Percentiles rank a stretch among this genome's conserved stretches.
phyloP scores from a whole-genome alignment of 208 protist species.

The Acanthamoeba sp. region DNA sequence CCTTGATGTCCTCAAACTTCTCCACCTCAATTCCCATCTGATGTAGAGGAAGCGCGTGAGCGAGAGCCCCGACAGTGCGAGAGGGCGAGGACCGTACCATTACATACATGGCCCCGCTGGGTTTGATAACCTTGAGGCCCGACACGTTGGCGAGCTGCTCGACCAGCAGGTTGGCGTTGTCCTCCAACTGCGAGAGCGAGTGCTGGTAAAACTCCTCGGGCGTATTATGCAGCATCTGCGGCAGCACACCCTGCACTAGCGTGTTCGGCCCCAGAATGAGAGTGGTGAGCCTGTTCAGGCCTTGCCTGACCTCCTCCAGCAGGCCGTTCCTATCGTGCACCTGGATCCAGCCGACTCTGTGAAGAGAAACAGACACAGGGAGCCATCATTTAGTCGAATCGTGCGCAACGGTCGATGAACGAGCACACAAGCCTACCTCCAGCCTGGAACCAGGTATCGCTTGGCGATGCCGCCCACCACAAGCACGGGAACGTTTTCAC shows the following conservation, averaged over 20 bases:
- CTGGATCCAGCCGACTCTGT: background rate
- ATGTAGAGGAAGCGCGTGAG: background rate
- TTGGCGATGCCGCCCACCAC: constrained; percentile 94
- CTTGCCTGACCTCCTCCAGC: constrained; percentile 58
- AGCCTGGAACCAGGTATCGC: constrained; percentile 94
- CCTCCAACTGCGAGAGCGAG: constrained; percentile 82
- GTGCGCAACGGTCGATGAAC: constrained; percentile 69
- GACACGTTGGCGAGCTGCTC: constrained; percentile 82
- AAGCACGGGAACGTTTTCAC: constrained; percentile 91
- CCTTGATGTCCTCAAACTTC: constrained; percentile 88
- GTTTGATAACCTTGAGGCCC: constrained; percentile 88
- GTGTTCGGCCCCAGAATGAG: constrained; percentile 94
- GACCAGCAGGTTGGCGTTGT: constrained; percentile 86
- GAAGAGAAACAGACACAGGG: background rate
- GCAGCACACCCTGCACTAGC: constrained; percentile 92
- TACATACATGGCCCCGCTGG: constrained; percentile 94
- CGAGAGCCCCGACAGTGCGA: background rate
- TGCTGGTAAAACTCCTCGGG: constrained; percentile 86
- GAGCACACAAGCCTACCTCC: no score
- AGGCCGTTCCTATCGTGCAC: constrained; percentile 53
- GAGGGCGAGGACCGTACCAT: constrained; percentile 87
- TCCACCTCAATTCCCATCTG: constrained; percentile 89
- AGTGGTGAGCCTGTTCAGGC: constrained; percentile 75
- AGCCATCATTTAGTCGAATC: constrained; percentile 16
- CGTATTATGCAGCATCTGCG: constrained; percentile 91